Percentiles rank a stretch among this genome's conserved stretches.
phyloP scores from a whole-genome alignment of 371 early-diverging fungal genomes.

The Enterocytospora artemiae region DNA sequence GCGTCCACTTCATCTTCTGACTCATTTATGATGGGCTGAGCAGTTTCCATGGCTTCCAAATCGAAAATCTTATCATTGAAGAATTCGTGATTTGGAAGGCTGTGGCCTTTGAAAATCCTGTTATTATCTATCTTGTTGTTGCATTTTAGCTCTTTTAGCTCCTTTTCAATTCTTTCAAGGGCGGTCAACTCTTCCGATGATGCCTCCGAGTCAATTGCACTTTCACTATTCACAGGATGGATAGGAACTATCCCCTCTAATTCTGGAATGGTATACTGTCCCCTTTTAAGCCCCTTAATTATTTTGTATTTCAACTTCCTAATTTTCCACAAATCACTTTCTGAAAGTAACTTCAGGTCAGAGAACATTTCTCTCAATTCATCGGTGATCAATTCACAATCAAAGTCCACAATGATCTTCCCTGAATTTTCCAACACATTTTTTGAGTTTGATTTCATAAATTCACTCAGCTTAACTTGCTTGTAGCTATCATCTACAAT shows the following conservation, averaged over 20 bases:
- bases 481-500: slow-evolving; percentile 18
- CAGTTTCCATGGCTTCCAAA: slow-evolving; percentile 5
- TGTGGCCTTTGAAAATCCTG: not conserved
- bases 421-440: slow-evolving; percentile 50
- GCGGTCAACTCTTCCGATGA: slow-evolving; percentile 58
- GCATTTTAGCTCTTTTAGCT: slow-evolving; percentile 23
- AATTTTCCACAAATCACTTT: slow-evolving; percentile 56
- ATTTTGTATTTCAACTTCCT: slow-evolving; percentile 52
- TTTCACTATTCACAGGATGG: slow-evolving; percentile 25
- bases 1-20: slow-evolving; percentile 22
- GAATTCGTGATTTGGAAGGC: slow-evolving; percentile 1
- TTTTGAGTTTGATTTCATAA: slow-evolving; percentile 59
- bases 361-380: slow-evolving; percentile 52
- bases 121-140: slow-evolving; percentile 14
- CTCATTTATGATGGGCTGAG: not conserved
- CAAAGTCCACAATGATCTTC: slow-evolving; percentile 62
- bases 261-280: slow-evolving; percentile 2
- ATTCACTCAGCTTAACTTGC: slow-evolving; percentile 59
- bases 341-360: slow-evolving; percentile 51
- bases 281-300: slow-evolving; percentile 46
- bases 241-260: slow-evolving; percentile 22
- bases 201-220: slow-evolving; percentile 40
- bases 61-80: slow-evolving; percentile 43
- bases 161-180: slow-evolving; percentile 60
- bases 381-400: slow-evolving; percentile 60